phyloP scores from a whole-genome alignment of 2,329 filamentous ascomycete genomes.

The Didymella lethalis region DNA sequence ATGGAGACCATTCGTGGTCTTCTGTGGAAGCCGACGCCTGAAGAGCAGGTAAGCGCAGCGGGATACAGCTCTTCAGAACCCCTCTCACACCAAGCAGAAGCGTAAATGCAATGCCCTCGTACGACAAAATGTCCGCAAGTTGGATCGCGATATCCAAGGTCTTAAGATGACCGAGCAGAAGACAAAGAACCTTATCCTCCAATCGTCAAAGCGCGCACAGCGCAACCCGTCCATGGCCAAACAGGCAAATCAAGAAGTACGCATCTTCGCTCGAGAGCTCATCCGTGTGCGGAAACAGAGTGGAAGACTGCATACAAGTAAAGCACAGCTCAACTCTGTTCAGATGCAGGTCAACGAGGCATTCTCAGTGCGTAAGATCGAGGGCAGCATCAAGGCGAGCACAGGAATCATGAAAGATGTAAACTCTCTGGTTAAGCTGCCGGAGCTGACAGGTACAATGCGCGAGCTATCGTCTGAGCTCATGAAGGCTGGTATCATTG shows the following conservation, averaged over 20 bases:
- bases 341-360: constrained; percentile 98
- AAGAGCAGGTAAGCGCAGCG: constrained; percentile 74
- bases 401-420: constrained; percentile 98
- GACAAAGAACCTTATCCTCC: constrained; percentile 83
- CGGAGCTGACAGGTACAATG: constrained; percentile 90
- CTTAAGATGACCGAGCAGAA: constrained; percentile 76
- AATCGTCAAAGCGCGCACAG: constrained; percentile 81
- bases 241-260: constrained; percentile 82
- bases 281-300: constrained; percentile 81
- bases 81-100: constrained; percentile 65
- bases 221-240: constrained; percentile 78
- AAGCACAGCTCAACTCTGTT: constrained; percentile 90
- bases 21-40: constrained; percentile 91
- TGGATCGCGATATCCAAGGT: constrained; percentile 88
- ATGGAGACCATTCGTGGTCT: constrained; percentile 91
- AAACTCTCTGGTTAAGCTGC: constrained; percentile 82
- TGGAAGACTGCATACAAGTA: constrained; percentile 79
- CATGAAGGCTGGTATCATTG: constrained; percentile 93
- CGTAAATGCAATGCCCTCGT: constrained; percentile 94
- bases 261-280: constrained; percentile 87
- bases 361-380: constrained; percentile 93
- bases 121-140: constrained; percentile 86
- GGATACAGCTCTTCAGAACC: background rate
- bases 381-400: constrained; percentile 84
- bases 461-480: constrained; percentile 84